These are phyloP conservation scores for Colletotrichum sp. DNA, from an alignment of 2,329 filamentous ascomycete genomes.

Conservation along the genomic window DNA sequence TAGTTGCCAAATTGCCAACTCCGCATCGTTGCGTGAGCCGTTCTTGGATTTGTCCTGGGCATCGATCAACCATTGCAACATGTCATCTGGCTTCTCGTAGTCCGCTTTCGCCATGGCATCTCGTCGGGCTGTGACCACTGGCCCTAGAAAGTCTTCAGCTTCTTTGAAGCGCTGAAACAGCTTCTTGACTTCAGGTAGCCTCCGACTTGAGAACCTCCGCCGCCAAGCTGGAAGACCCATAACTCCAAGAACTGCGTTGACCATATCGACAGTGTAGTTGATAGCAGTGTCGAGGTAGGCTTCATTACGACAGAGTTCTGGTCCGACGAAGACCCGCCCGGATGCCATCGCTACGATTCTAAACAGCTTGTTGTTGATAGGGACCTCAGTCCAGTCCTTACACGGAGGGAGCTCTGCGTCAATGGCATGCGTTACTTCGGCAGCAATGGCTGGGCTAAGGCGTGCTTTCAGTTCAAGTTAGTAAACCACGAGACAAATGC, in stretches of 20 bases:
- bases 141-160: constrained; percentile 38
- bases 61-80: constrained; percentile 53
- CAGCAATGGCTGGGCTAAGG: constrained; percentile 41
- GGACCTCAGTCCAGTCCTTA: constrained; percentile 44
- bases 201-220: constrained; percentile 35
- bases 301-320: constrained; percentile 48
- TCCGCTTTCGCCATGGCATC: constrained; percentile 13
- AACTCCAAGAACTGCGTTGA: constrained; percentile 34
- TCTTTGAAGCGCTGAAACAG: constrained; percentile 35
- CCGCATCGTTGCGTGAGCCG: constrained; percentile 32
- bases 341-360: constrained; percentile 52
- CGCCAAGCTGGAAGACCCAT: constrained; percentile 31
- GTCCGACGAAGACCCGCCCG: constrained; percentile 52
- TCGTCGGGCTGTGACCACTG: constrained; percentile 36
- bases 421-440: constrained; percentile 41
- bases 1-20: constrained; percentile 47
- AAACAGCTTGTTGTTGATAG: constrained; percentile 43
- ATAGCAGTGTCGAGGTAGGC: constrained; percentile 51
- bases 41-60: constrained; percentile 34
- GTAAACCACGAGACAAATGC: neutral
- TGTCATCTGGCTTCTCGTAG: constrained; percentile 45
- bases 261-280: constrained; percentile 51
- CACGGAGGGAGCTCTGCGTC: constrained; percentile 36
- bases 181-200: constrained; percentile 37
- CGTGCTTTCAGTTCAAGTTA: constrained; percentile 23